phyloP scores from a whole-genome alignment of 1,139 yeast species.

The Barnettozyma hawaiiensis region DNA sequence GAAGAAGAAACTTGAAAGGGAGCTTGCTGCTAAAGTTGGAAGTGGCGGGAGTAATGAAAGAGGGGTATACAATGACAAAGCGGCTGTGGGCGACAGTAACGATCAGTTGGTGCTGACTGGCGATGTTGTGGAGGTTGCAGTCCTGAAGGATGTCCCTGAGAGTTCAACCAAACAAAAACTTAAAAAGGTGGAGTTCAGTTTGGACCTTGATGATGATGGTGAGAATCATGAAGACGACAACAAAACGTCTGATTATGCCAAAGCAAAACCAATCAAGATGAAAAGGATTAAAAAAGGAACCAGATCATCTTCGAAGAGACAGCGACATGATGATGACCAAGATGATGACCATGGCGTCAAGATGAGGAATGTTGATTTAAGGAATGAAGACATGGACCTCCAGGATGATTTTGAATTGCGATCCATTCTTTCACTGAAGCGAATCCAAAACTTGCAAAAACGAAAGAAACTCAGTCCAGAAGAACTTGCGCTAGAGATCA shows the following conservation, averaged over 20 bases:
- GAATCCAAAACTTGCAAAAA: conserved; percentile 37
- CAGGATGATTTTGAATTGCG: conserved; percentile 48
- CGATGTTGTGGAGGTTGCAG: conserved; percentile 7
- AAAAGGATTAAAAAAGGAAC: conserved; percentile 36
- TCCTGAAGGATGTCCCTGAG: conserved; percentile 7
- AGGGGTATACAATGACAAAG: conserved; percentile 19
- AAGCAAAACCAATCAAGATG: conserved; percentile 39
- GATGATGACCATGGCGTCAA: conserved; percentile 21
- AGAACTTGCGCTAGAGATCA: conserved; percentile 43
- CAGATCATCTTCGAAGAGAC: conserved; percentile 10
- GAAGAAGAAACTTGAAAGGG: conserved; percentile 30
- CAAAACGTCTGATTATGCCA: conserved; percentile 22
- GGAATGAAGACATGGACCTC: conserved; percentile 34
- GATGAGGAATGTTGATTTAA: conserved; percentile 30
- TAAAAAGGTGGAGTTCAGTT: conserved; percentile 10
- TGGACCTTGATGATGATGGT: conserved; percentile 18
- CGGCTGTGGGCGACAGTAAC: conserved; percentile 18
- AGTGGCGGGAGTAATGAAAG: conserved; percentile 21
- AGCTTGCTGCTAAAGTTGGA: conserved; percentile 27
- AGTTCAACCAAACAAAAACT: neutral
- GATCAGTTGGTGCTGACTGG: conserved; percentile 22
- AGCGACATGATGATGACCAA: conserved; percentile 12
- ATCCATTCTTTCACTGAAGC: conserved; percentile 34
- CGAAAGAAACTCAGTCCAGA: conserved; percentile 35
- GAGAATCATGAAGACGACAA: conserved; percentile 20